Percentiles rank a stretch among this genome's conserved stretches.
Conservation (phyloP, 164 flowering plant species). For the Malania oleifera region DNA sequence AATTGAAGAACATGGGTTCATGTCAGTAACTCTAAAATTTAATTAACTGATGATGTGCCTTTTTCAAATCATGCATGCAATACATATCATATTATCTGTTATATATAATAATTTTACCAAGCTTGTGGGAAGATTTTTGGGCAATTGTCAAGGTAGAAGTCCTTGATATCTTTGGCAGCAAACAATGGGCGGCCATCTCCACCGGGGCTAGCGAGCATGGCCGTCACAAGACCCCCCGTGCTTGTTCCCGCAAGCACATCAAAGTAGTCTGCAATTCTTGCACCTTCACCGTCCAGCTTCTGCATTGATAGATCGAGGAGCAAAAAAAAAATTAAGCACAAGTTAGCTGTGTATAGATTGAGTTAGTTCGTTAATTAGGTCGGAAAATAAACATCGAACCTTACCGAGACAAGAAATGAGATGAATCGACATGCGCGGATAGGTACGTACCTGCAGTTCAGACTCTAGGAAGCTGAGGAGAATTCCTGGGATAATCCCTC, state of each 20-base stretch:
- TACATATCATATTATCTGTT: too few species aligned
- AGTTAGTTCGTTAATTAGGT: too few species aligned
- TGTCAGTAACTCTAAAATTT: too few species aligned
- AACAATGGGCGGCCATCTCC: slow-evolving; percentile 23
- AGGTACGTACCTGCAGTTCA: slow-evolving; percentile 30
- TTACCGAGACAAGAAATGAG: not conserved
- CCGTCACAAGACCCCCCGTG: slow-evolving; percentile 31
- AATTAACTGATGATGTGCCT: too few species aligned
- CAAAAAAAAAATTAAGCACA: too few species aligned
- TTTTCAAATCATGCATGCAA: too few species aligned
- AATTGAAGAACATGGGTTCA: too few species aligned
- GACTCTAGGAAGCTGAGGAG: slow-evolving; percentile 28
- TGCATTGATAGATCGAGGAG: too few species aligned
- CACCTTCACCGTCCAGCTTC: slow-evolving; percentile 26
- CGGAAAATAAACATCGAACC: too few species aligned
- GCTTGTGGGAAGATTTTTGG: slow-evolving; percentile 28
- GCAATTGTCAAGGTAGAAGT: slow-evolving; percentile 22
- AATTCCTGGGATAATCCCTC: slow-evolving; percentile 37
- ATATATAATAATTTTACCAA: not conserved
- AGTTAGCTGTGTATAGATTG: too few species aligned
- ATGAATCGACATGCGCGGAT: not conserved
- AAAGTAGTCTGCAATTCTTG: slow-evolving; percentile 29
- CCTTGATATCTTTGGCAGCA: slow-evolving; percentile 25
- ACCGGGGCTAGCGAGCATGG: slow-evolving; percentile 27
- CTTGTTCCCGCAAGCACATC: slow-evolving; percentile 31